Conservation (phyloP, 768 basidiomycete genomes). For the Kwoniella shandongensis region DNA sequence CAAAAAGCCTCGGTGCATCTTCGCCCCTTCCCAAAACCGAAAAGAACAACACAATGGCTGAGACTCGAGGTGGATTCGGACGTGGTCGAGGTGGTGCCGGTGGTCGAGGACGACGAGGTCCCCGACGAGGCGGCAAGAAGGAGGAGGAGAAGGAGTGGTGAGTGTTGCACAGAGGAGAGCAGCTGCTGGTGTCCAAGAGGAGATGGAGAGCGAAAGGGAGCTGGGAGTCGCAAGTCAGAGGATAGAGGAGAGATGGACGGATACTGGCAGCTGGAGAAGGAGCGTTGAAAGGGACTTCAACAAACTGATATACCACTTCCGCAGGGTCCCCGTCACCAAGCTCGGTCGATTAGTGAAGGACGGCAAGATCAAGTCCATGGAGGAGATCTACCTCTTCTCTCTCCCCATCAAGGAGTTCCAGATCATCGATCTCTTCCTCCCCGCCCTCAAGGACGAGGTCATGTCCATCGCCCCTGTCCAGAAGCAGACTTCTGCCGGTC, state of each 20-base stretch:
- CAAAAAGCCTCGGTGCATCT: slow-evolving; percentile 11
- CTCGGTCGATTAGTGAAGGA: slow-evolving; percentile 99
- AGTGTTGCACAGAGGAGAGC: slow-evolving; percentile 28
- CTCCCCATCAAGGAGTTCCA: slow-evolving; percentile 99
- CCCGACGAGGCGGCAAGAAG: slow-evolving; percentile 94
- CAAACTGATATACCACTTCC: slow-evolving; percentile 1
- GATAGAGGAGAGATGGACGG: background rate
- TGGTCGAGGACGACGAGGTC: slow-evolving; percentile 67
- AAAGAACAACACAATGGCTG: slow-evolving; percentile 47
- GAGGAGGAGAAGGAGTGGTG: slow-evolving; percentile 99
- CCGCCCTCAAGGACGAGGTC: slow-evolving; percentile 90
- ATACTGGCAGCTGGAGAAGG: background rate
- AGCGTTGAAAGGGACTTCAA: background rate
- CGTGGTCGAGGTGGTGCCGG: slow-evolving; percentile 64
- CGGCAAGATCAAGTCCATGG: slow-evolving; percentile 99
- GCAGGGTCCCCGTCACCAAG: slow-evolving; percentile 95
- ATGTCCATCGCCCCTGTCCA: slow-evolving; percentile 99
- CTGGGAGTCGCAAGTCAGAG: background rate
- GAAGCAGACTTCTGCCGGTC: slow-evolving; percentile 99
- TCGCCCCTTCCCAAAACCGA: slow-evolving; percentile 10
- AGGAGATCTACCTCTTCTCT: slow-evolving; percentile 99
- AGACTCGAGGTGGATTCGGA: slow-evolving; percentile 80
- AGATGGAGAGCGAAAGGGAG: background rate
- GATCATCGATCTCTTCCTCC: slow-evolving; percentile 99
- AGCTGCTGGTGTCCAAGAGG: background rate